Evolutionary conservation across 2,329 filamentous ascomycete genomes (phyloP).

Genomic region (Colletotrichum agaves): DNA sequence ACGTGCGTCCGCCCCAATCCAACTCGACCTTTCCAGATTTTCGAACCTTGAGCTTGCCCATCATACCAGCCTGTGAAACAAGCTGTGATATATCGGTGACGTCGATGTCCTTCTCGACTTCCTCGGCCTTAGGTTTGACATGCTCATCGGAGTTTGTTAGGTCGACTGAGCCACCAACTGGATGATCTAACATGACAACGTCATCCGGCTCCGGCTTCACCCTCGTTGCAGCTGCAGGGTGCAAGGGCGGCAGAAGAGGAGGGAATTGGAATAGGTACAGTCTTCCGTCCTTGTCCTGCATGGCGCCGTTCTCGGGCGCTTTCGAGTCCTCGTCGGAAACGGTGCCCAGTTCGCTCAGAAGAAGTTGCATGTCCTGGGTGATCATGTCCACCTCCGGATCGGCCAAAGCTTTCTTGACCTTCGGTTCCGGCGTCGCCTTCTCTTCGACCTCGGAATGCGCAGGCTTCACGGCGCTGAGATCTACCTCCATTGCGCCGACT

Average conservation of each 20-base stretch:
- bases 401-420: constrained; percentile 43
- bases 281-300: constrained; percentile 55
- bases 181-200: constrained; percentile 50
- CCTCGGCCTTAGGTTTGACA: constrained; percentile 38
- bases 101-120: constrained; percentile 41
- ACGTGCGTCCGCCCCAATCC: constrained; percentile 68
- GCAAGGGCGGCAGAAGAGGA: constrained; percentile 68
- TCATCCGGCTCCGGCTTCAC: constrained; percentile 57
- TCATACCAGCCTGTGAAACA: constrained; percentile 64
- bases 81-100: constrained; percentile 50
- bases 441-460: constrained; percentile 40
- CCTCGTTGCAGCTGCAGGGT: constrained; percentile 44
- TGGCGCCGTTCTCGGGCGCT: constrained; percentile 40
- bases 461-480: constrained; percentile 51
- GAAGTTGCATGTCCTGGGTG: constrained; percentile 53
- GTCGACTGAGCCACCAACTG: constrained; percentile 49
- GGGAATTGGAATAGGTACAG: constrained; percentile 75
- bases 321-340: constrained; percentile 41
- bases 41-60: constrained; percentile 69
- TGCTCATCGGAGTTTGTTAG: constrained; percentile 49
- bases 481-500: constrained; percentile 48
- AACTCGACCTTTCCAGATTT: constrained; percentile 71
- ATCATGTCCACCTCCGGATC: constrained; percentile 54
- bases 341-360: constrained; percentile 56
- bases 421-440: constrained; percentile 39